These are phyloP conservation scores for Tylopilus rubrobrunneus DNA, from an alignment of 768 basidiomycete species.

Conservation along the genomic window DNA sequence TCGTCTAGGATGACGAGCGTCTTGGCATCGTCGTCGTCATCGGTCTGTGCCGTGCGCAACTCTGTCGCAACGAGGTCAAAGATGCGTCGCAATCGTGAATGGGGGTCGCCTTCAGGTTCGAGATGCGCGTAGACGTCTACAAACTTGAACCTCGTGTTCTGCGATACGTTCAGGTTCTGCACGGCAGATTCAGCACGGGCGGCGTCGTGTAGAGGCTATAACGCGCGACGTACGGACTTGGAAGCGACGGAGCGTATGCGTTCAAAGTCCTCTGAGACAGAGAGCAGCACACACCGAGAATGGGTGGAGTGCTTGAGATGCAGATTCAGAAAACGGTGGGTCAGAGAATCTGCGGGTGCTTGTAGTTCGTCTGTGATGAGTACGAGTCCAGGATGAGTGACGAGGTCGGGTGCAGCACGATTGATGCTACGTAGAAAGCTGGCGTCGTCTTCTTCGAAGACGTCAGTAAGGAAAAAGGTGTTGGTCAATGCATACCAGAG, in stretches of 20 bases:
- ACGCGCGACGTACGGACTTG: constrained; percentile 49
- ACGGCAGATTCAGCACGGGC: neutral
- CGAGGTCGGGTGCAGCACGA: too few species aligned
- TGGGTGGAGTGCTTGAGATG: too few species aligned
- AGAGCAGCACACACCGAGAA: constrained; percentile 11
- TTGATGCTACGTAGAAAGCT: too few species aligned
- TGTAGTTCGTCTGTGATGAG: too few species aligned
- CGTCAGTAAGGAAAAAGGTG: too few species aligned
- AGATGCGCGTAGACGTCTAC: constrained; percentile 48
- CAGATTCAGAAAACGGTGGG: too few species aligned
- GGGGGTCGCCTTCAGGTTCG: constrained; percentile 10
- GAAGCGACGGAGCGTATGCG: constrained; percentile 63
- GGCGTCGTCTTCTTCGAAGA: too few species aligned
- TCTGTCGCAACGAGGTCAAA: constrained; percentile 34
- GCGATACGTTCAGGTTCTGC: constrained; percentile 34
- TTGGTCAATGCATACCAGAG: too few species aligned
- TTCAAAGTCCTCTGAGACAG: constrained; percentile 51
- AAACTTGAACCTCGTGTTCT: constrained; percentile 44
- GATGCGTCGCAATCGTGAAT: constrained; percentile 26
- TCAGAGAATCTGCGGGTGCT: too few species aligned
- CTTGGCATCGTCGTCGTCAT: constrained; percentile 7
- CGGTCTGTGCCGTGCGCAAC: constrained; percentile 10
- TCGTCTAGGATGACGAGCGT: constrained; percentile 66
- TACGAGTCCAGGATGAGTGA: too few species aligned
- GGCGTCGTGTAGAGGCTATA: neutral